Evolutionary conservation across 345 rosid genomes (phyloP), one percentile per base, ranked within the genome.

Genomic region (Clausena lansium): DNA sequence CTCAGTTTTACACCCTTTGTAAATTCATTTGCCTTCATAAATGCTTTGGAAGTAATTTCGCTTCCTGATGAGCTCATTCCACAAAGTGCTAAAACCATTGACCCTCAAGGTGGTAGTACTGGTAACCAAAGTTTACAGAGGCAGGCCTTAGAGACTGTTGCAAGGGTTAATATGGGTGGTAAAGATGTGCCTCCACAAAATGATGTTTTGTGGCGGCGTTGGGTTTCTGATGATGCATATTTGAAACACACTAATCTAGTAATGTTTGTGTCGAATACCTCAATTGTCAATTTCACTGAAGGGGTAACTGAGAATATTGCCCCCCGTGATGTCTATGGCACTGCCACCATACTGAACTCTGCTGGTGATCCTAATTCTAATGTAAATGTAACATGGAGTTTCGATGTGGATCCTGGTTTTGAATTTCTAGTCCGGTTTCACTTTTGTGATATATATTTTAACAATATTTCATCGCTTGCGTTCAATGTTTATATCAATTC

Each of bases 111-210:
- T 2, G 70, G 28, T 45, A 13, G 17, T 13, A 45, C 17, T 45
- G 57, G 57, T 17, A 61, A 69, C 59, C 78, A 75, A 74, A 79
- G 20, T 67, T 79, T 95, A 54, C 45, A 65, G 78, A 72, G 19
- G 28, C 83, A 74, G 39, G 97, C 91, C 2, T 77, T 93, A 71
- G 98, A 93, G 91, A 92, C 93, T 0, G 90, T 90, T 70, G 81
- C 84, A 20, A 83, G 99, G 79, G 91, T 95, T n/a, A 91, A 95
- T 78, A 95, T 95, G 99, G 98, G 99, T 24, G 91, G 92, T 54
- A 0, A 74, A 6, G 76, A 76, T 2, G 98, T 95, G 64, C 20
- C 25, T 70, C 89, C 87, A 2, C 85, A 67, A 55, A 80, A 86
- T 20, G 99, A 95, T 75, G 67, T 85, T 35, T 78, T 92, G 70